Evolutionary conservation across 108 stramenopile genomes (phyloP).

Genomic region (Skeletonema potamos): DNA sequence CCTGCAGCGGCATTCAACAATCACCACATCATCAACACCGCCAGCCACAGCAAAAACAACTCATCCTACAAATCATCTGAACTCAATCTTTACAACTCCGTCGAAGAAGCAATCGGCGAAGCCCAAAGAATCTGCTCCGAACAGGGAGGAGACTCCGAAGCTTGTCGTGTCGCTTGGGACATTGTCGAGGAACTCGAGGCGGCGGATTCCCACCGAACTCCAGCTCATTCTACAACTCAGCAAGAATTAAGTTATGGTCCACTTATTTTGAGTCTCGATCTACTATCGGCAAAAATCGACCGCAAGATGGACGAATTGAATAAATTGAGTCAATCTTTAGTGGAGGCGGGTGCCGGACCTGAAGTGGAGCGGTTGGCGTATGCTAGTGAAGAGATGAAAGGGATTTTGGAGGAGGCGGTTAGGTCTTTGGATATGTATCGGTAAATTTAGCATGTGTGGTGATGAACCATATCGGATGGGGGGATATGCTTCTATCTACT

Average conservation of each 20-base stretch:
- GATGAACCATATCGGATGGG: not conserved
- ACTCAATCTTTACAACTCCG: slow-evolving; percentile 39
- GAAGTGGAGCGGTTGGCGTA: slow-evolving; percentile 42
- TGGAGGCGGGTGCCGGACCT: slow-evolving; percentile 43
- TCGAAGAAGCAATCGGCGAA: slow-evolving; percentile 53
- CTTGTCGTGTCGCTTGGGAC: slow-evolving; percentile 59
- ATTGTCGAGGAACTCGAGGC: slow-evolving; percentile 69
- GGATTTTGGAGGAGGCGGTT: slow-evolving; percentile 32
- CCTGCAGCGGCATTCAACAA: not conserved
- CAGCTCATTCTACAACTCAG: not conserved
- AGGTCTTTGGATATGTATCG: slow-evolving; percentile 6
- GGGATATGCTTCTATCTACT: too few relatives aligned
- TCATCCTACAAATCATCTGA: not conserved
- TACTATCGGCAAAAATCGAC: slow-evolving; percentile 49
- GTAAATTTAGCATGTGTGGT: not conserved
- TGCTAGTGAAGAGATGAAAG: slow-evolving; percentile 51
- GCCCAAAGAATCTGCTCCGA: slow-evolving; percentile 47
- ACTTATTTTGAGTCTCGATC: slow-evolving; percentile 40
- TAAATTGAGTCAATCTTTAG: slow-evolving; percentile 37
- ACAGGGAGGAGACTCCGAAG: slow-evolving; percentile 31
- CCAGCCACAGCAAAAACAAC: not conserved
- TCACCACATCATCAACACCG: not conserved
- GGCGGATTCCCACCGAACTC: slow-evolving; percentile 44
- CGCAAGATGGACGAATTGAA: slow-evolving; percentile 56
- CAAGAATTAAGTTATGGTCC: slow-evolving; percentile 36